These are phyloP conservation scores for Pichia exigua DNA, from an alignment of 805 yeast genomes.

Conservation along the genomic window DNA sequence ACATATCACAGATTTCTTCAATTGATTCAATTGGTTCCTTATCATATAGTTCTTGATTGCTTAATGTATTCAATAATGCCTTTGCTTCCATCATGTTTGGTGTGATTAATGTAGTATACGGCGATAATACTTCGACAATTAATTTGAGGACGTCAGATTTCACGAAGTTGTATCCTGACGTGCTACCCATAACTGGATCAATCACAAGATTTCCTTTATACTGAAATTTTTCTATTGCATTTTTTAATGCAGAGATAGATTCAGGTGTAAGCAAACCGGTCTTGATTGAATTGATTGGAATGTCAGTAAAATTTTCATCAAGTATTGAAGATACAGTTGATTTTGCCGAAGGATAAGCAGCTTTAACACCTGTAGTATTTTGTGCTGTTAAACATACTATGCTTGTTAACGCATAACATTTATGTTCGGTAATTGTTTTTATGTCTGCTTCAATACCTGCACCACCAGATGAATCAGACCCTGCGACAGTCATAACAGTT, in stretches of 20 bases:
- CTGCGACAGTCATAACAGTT: slow-evolving; percentile 49
- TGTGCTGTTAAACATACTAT: slow-evolving; percentile 79
- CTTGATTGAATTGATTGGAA: slow-evolving; percentile 58
- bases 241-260: slow-evolving; percentile 34
- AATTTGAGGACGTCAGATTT: slow-evolving; percentile 27
- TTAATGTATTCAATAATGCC: slow-evolving; percentile 1
- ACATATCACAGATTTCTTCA: slow-evolving; percentile 4
- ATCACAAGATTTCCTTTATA: slow-evolving; percentile 34
- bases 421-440: slow-evolving; percentile 70
- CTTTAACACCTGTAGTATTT: slow-evolving; percentile 40
- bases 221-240: slow-evolving; percentile 25
- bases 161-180: slow-evolving; percentile 61
- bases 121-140: slow-evolving; percentile 36
- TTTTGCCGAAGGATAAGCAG: neutral
- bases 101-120: slow-evolving; percentile 54
- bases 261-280: slow-evolving; percentile 67
- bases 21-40: neutral
- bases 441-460: slow-evolving; percentile 92
- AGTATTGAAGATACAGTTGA: slow-evolving; percentile 1
- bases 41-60: neutral
- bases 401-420: slow-evolving; percentile 74
- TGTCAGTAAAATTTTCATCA: slow-evolving; percentile 10
- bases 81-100: slow-evolving; percentile 70
- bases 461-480: slow-evolving; percentile 85
- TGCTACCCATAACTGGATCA: slow-evolving; percentile 82